Conservation (phyloP, 345 rosid genomes). For the Rhodamnia rubescens region DNA sequence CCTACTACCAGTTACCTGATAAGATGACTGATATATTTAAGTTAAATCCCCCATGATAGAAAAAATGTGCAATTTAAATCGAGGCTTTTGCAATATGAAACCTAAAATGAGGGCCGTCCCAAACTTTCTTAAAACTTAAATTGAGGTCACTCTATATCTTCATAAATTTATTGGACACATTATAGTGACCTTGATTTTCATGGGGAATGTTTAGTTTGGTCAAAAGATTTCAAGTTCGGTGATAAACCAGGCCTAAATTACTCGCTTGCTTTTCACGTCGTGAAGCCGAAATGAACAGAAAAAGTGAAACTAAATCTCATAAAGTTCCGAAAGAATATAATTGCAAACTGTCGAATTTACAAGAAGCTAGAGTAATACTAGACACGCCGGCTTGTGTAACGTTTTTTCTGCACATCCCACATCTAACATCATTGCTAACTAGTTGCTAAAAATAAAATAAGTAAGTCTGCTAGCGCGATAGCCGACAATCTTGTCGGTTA, state of each 20-base stretch:
- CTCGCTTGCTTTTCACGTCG: background rate
- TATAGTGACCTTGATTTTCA: background rate
- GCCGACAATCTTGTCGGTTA: too few species aligned
- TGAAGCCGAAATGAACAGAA: background rate
- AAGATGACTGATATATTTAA: background rate
- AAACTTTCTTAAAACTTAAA: background rate
- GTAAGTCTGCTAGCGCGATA: too few species aligned
- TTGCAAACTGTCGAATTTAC: background rate
- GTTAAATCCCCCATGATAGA: too few species aligned
- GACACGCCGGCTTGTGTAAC: too few species aligned
- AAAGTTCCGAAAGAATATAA: background rate
- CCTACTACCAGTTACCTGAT: rapidly evolving
- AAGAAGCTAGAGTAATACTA: too few species aligned
- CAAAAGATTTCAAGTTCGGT: background rate
- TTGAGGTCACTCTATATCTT: background rate
- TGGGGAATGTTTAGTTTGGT: background rate
- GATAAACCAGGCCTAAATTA: background rate
- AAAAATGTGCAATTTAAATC: background rate
- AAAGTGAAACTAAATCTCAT: background rate
- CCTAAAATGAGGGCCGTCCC: background rate
- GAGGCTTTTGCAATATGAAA: background rate
- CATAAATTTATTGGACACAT: background rate
- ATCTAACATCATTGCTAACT: too few species aligned
- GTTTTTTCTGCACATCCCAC: too few species aligned
- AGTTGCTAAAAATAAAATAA: too few species aligned